Percentiles rank a stretch among this genome's conserved stretches.
phyloP scores from a whole-genome alignment of 345 rosid species.

The Salix caprea region DNA sequence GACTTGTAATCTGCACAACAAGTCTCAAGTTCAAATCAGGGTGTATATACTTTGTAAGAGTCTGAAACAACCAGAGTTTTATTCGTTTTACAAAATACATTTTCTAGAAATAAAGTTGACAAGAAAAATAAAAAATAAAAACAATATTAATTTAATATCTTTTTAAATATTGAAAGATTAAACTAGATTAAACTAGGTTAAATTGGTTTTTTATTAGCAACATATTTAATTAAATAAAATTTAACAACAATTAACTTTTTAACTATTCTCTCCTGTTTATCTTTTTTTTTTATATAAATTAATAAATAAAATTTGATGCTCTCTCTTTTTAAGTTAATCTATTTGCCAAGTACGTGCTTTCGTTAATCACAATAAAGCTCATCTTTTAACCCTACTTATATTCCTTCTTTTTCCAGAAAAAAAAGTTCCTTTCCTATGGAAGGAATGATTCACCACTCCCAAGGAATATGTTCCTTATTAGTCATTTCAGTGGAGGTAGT shows the following conservation, averaged over 20 bases:
- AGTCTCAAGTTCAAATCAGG: too few relatives aligned
- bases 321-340: neutral
- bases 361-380: neutral
- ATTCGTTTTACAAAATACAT: too few relatives aligned
- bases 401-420: neutral
- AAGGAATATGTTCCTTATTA: neutral
- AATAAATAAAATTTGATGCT: neutral
- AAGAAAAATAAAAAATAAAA: too few relatives aligned
- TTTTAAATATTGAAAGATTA: too few relatives aligned
- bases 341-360: neutral
- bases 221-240: too few relatives aligned
- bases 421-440: neutral
- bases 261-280: too few relatives aligned
- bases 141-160: too few relatives aligned
- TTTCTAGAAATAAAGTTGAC: too few relatives aligned
- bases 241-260: neutral
- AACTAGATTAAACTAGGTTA: too few relatives aligned
- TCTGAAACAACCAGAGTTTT: too few relatives aligned
- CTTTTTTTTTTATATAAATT: neutral
- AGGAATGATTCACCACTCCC: slow-evolving; percentile 1
- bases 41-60: too few relatives aligned
- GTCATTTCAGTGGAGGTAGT: neutral
- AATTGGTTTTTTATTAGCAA: too few relatives aligned
- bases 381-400: slow-evolving; percentile 2
- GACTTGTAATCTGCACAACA: rapidly evolving